These are phyloP conservation scores for Chlamydomonas sphaeroides DNA, from an alignment of 139 green algal species.

Conservation along the genomic window DNA sequence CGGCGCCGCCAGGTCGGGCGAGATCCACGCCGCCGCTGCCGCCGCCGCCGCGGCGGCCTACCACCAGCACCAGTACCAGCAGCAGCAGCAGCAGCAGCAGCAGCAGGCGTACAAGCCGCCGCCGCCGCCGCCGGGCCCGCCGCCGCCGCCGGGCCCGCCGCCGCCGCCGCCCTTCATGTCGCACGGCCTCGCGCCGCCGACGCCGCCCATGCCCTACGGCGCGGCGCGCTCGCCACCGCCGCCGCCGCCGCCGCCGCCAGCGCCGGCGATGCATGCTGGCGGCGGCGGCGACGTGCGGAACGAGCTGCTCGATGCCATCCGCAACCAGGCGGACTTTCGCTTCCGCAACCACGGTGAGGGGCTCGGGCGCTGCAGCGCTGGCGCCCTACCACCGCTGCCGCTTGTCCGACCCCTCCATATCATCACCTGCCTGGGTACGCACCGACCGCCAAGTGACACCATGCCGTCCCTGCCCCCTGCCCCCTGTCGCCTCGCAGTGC, in stretches of 20 bases:
- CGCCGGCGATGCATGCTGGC: no score
- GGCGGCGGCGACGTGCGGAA: not conserved
- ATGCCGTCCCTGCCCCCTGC: no score
- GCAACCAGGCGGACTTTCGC: not conserved
- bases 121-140: not conserved
- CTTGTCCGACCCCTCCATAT: not conserved
- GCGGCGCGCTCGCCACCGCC: not conserved
- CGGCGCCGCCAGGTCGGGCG: no score
- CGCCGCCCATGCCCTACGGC: not conserved
- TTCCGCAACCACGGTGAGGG: conserved; percentile 17
- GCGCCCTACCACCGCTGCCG: not conserved
- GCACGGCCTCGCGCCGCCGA: not conserved
- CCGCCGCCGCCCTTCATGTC: not conserved
- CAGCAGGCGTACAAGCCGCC: no score
- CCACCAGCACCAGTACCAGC: no score
- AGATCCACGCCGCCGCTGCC: not conserved
- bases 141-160: not conserved
- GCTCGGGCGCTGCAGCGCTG: not conserved
- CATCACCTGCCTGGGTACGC: not conserved
- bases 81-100: no score
- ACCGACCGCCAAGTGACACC: no score
- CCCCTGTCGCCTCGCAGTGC: no score
- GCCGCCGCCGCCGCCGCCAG: not conserved
- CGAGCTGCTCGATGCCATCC: conserved; percentile 7
- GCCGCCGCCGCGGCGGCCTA: not conserved